Conservation (phyloP, 768 basidiomycete species). For the Hydnum rufescens region DNA sequence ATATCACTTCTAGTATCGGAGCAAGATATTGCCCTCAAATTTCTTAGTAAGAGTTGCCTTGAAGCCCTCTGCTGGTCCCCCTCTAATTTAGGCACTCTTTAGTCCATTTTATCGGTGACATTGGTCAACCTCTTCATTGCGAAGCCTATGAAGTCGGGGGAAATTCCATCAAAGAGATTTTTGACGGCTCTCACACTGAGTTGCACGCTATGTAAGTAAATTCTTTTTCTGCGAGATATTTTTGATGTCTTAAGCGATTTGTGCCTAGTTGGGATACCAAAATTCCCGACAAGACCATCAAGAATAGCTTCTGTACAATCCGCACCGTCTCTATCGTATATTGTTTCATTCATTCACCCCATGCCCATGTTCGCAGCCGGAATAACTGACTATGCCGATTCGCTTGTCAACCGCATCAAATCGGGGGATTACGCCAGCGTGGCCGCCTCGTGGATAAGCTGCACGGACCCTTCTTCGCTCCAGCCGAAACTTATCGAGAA, state of each 20-base stretch:
- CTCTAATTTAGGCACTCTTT: neutral
- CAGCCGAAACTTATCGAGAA: neutral
- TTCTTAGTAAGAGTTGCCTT: neutral
- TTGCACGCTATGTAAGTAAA: constrained; percentile 1
- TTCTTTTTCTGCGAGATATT: neutral
- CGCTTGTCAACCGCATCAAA: neutral
- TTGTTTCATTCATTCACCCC: neutral
- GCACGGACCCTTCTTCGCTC: neutral
- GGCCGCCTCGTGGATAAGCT: neutral
- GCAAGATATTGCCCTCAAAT: neutral
- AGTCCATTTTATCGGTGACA: constrained; percentile 6
- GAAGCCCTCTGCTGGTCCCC: neutral
- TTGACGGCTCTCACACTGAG: neutral
- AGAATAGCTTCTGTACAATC: neutral
- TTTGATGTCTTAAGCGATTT: neutral
- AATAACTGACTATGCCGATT: neutral
- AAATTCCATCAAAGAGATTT: neutral
- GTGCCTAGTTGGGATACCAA: neutral
- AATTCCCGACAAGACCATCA: neutral
- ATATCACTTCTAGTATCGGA: too few species aligned
- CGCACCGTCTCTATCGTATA: neutral
- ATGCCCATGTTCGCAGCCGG: too few species aligned
- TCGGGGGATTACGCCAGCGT: neutral
- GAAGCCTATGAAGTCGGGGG: neutral
- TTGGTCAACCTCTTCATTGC: constrained; percentile 4